Evolutionary conservation across 495 filamentous ascomycete species (phyloP).

Genomic region (Haplographium delicatum): DNA sequence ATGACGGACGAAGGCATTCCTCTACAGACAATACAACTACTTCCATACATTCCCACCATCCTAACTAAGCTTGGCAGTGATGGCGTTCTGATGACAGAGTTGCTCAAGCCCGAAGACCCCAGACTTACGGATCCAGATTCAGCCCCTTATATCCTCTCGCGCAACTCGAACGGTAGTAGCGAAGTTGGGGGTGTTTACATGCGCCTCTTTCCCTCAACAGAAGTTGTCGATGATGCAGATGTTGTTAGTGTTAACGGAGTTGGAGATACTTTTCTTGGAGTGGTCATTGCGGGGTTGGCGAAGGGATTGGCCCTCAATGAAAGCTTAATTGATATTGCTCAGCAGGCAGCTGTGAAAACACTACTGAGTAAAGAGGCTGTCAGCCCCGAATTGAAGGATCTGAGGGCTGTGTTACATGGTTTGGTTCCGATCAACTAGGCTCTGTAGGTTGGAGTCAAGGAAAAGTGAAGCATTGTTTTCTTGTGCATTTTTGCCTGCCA

Average conservation of each 20-base stretch:
- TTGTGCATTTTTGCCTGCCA: too few relatives aligned
- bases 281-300: slow-evolving; percentile 62
- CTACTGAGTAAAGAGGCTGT: slow-evolving; percentile 69
- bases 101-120: slow-evolving; percentile 59
- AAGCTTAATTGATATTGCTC: slow-evolving; percentile 38
- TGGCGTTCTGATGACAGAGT: slow-evolving; percentile 68
- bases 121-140: slow-evolving; percentile 54
- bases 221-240: slow-evolving; percentile 60
- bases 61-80: slow-evolving; percentile 75
- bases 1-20: slow-evolving; percentile 79
- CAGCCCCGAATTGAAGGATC: slow-evolving; percentile 31
- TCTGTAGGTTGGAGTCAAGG: too few relatives aligned
- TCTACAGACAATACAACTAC: slow-evolving; percentile 75
- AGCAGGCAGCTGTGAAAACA: slow-evolving; percentile 72
- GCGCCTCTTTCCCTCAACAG: slow-evolving; percentile 65
- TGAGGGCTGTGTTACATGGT: slow-evolving; percentile 3
- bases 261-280: slow-evolving; percentile 88
- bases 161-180: slow-evolving; percentile 42
- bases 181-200: slow-evolving; percentile 81
- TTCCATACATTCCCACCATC: slow-evolving; percentile 78
- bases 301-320: slow-evolving; percentile 43
- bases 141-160: slow-evolving; percentile 63
- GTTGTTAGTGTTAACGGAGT: slow-evolving; percentile 90
- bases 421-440: not conserved
- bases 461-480: too few relatives aligned